Base-by-base conservation (phyloP, 2,329 filamentous ascomycete species). In the Cordyceps cateniannulata region DNA sequence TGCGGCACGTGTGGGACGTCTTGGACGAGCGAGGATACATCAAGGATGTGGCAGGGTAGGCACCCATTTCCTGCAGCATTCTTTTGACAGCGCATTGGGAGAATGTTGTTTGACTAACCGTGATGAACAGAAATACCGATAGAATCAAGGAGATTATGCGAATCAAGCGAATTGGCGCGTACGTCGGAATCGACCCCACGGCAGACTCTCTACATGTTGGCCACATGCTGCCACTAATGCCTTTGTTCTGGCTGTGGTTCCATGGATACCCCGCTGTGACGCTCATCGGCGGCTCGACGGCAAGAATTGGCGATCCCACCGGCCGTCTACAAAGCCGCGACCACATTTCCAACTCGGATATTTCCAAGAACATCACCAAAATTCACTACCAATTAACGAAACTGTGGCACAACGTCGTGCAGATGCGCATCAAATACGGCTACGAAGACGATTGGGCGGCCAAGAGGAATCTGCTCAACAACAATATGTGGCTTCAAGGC, bases 181-280 rank as follows among this genome's bases (percentile, higher is more conserved):
- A 96, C 69, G 88, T 90, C 58, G 91, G 91, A 66, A 84, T 95
- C 68, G 91, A 96, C 69, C 90, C 91, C 5, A 95, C 91, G 0
- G 90, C 89, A 16, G 79, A 84, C 60, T 95, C 90, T 2, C 77
- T 95, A 62, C 91, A 96, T 68, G 79, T 95, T 51, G 91, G 91
- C 62, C 90, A 96, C 69, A 79, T 96, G 6, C 78, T 95, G 16
- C 88, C 91, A 24, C 79, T 93, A 59, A 95, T 95, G 90, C 84
- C 89, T 18, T 77, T 93, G 25, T 92, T 91, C 75, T 93, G 90
- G 88, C 83, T 93, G 78, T 91, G 91, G 75, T 78, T 92, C 65
- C 80, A 92, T 69, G 90, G 91, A 25, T 87, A 88, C 71, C 78
- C 83, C 35, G 81, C 87, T 27, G 77, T 89, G 54, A 86, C 84